These are phyloP conservation scores for Candida koratica DNA, from an alignment of 805 yeast species.

Conservation along the genomic window DNA sequence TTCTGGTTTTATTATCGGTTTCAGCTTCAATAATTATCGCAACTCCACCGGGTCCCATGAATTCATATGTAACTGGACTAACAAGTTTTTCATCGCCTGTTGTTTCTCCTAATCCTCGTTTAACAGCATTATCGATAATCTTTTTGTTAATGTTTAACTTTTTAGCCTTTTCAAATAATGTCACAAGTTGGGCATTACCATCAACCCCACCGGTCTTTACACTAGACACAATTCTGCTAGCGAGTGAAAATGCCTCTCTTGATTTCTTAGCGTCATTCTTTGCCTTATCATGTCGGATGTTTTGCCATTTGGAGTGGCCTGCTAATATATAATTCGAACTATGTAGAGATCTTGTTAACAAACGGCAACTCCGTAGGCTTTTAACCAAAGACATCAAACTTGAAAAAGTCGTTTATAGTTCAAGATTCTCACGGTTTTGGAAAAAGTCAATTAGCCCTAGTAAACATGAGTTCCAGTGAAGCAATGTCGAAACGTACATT, in stretches of 20 bases:
- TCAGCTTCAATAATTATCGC: slow-evolving; percentile 80
- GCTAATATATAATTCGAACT: slow-evolving; percentile 29
- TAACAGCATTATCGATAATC: slow-evolving; percentile 82
- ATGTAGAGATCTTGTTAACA: slow-evolving; percentile 17
- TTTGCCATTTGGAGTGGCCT: slow-evolving; percentile 96
- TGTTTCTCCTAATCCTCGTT: slow-evolving; percentile 73
- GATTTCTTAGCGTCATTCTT: slow-evolving; percentile 82
- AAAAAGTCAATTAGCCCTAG: neutral
- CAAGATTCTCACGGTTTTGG: neutral
- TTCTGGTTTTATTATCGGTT: slow-evolving; percentile 84
- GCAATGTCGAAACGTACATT: slow-evolving; percentile 67
- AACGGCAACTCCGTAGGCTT: no score
- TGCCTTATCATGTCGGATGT: slow-evolving; percentile 90
- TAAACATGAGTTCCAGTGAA: slow-evolving; percentile 30
- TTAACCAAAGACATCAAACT: no score
- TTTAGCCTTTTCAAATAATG: slow-evolving; percentile 75
- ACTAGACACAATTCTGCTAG: slow-evolving; percentile 70
- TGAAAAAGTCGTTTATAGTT: neutral
- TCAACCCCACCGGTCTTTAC: slow-evolving; percentile 73
- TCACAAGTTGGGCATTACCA: slow-evolving; percentile 56
- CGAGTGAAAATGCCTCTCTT: slow-evolving; percentile 62
- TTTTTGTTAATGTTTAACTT: slow-evolving; percentile 74
- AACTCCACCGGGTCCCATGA: slow-evolving; percentile 89
- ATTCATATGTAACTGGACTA: slow-evolving; percentile 70
- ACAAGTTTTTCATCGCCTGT: slow-evolving; percentile 43